These are phyloP conservation scores for Colletotrichum spaethianum DNA, from an alignment of 2,329 filamentous ascomycete genomes.

Conservation along the genomic window DNA sequence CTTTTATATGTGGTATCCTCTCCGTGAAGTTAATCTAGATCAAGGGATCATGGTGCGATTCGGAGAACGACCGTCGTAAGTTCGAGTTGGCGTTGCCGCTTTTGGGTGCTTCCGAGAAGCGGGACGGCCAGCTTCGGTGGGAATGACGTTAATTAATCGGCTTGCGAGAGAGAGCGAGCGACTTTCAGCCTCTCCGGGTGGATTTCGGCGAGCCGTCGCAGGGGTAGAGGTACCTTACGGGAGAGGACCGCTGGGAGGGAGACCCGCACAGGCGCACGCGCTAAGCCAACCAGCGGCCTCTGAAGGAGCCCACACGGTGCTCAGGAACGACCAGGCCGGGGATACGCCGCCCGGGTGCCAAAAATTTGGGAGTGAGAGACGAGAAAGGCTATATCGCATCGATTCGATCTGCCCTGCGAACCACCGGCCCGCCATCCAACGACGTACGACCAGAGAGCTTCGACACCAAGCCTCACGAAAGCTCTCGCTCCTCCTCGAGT, in stretches of 20 bases:
- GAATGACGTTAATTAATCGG: constrained; percentile 40
- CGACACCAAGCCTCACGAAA: constrained; percentile 35
- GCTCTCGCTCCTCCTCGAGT: constrained; percentile 25
- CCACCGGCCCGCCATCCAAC: constrained; percentile 17
- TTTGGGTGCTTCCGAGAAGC: constrained; percentile 24
- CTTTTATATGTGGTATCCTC: constrained; percentile 5
- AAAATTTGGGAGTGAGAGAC: constrained; percentile 33
- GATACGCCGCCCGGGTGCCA: constrained; percentile 22
- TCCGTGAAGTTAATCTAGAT: background rate
- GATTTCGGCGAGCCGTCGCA: constrained; percentile 32
- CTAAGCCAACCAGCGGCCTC: constrained; percentile 27
- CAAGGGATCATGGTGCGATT: constrained; percentile 39
- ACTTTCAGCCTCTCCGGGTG: constrained; percentile 40
- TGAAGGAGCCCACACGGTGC: background rate
- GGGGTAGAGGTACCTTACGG: constrained; percentile 19
- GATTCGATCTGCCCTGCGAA: constrained; percentile 42
- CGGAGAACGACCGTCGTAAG: constrained; percentile 16
- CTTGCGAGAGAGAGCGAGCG: constrained; percentile 20
- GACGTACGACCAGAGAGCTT: constrained; percentile 20
- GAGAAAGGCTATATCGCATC: constrained; percentile 3
- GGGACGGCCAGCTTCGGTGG: constrained; percentile 33
- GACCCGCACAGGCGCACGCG: constrained; percentile 9
- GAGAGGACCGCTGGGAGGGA: background rate
- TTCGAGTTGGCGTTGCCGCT: constrained; percentile 22
- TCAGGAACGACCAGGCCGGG: constrained; percentile 24